Conservation (phyloP, 805 yeast species). For the Hanseniaspora singularis region DNA sequence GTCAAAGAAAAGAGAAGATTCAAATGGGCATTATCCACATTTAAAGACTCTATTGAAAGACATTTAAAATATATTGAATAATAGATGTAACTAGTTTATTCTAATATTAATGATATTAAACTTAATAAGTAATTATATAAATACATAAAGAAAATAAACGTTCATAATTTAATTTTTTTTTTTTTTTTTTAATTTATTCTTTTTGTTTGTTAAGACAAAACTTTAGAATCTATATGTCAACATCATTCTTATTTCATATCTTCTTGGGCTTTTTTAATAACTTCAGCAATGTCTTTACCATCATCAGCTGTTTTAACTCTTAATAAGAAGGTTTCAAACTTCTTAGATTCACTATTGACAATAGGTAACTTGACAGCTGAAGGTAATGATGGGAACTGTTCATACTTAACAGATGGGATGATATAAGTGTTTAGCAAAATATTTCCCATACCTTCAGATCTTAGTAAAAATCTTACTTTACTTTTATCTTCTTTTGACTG, state of each 20-base stretch:
- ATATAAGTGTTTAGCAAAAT: constrained; percentile 60
- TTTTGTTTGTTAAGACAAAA: no score
- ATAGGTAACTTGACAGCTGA: constrained; percentile 56
- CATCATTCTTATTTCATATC: constrained; percentile 21
- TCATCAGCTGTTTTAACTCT: constrained; percentile 48
- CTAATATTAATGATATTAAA: no score
- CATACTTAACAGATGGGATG: constrained; percentile 46
- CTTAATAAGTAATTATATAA: background rate
- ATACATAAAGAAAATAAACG: background rate
- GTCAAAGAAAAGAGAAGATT: constrained; percentile 27
- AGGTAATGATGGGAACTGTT: constrained; percentile 41
- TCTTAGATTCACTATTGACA: constrained; percentile 39
- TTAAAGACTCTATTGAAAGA: constrained; percentile 17
- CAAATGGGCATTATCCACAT: constrained; percentile 23
- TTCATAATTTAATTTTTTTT: no score
- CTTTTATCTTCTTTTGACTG: constrained; percentile 42
- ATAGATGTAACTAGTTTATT: no score
- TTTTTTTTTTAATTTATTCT: background rate
- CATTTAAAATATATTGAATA: constrained; percentile 9
- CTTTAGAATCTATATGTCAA: background rate
- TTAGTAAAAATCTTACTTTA: constrained; percentile 59
- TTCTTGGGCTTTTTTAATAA: constrained; percentile 21
- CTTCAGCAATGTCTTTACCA: constrained; percentile 26
- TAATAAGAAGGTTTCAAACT: constrained; percentile 54
- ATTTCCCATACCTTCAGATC: constrained; percentile 83